Evolutionary conservation across 164 flowering plant species (phyloP).

Genomic region (Santalum album): DNA sequence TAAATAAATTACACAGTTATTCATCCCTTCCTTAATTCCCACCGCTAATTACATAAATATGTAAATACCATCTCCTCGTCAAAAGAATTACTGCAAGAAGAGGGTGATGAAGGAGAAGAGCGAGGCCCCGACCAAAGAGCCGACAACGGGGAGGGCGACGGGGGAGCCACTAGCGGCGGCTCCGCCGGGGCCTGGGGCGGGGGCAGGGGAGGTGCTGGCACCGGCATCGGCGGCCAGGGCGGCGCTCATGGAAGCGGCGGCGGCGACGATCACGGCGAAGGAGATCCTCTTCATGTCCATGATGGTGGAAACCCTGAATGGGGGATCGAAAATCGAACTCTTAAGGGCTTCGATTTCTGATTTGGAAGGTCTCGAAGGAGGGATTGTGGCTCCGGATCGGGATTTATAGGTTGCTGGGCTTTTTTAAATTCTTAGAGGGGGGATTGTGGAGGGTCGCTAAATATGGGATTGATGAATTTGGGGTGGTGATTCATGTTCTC

Average conservation of each 20-base stretch:
- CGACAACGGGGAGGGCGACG: conserved; percentile 15
- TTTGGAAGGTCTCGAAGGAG: conserved; percentile 11
- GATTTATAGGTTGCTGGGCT: conserved; percentile 8
- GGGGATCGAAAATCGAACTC: background rate
- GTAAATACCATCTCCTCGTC: background rate
- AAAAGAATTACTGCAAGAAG: too few species aligned
- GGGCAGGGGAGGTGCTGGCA: background rate
- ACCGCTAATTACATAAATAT: conserved; percentile 1
- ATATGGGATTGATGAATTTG: too few species aligned
- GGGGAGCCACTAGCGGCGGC: conserved; percentile 9
- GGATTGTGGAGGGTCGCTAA: too few species aligned
- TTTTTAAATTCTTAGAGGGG: too few species aligned
- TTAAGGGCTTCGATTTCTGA: background rate
- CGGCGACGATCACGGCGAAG: conserved; percentile 2
- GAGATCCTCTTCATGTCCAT: conserved; percentile 4
- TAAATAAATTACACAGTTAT: too few species aligned
- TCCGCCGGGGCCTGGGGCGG: background rate
- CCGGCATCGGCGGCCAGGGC: background rate
- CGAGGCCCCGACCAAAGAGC: conserved; percentile 23
- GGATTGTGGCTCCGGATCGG: conserved; percentile 5
- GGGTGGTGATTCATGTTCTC: too few species aligned
- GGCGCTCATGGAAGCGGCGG: background rate
- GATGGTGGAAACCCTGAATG: background rate
- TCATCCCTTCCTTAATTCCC: too few species aligned
- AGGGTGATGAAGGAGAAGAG: conserved; percentile 18